Conservation (phyloP, 2,329 filamentous ascomycete genomes). For the Dothidotthia symphoricarpi region DNA sequence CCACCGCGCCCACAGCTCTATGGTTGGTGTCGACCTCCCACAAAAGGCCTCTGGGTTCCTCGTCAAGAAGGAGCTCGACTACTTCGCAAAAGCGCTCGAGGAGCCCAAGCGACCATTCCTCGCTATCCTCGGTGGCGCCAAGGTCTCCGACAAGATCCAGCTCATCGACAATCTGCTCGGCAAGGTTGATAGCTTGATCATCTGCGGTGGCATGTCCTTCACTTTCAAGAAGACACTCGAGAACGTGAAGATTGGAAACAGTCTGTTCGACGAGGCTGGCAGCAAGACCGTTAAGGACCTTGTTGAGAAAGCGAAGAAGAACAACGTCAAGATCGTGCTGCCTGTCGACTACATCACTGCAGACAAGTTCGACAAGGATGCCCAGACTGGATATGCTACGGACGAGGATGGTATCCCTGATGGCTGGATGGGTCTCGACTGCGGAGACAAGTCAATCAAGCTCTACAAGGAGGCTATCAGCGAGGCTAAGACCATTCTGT, state of each 20-base stretch:
- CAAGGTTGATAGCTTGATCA: conserved; percentile 95
- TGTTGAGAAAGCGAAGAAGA: conserved; percentile 92
- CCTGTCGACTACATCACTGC: conserved; percentile 95
- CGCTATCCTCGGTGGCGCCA: conserved; percentile 95
- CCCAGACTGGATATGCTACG: conserved; percentile 75
- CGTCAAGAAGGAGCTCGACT: conserved; percentile 99
- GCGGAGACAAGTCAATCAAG: conserved; percentile 82
- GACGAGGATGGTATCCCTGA: conserved; percentile 90
- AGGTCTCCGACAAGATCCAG: conserved; percentile 99
- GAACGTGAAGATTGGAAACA: conserved; percentile 83
- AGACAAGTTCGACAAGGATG: conserved; percentile 89
- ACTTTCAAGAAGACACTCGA: conserved; percentile 99
- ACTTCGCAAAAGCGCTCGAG: conserved; percentile 97
- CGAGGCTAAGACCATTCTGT: conserved; percentile 92
- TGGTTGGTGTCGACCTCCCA: conserved; percentile 94
- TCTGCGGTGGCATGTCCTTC: conserved; percentile 98
- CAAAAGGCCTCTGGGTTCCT: conserved; percentile 98
- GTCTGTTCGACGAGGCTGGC: conserved; percentile 89
- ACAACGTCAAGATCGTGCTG: conserved; percentile 92
- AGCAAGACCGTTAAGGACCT: conserved; percentile 86
- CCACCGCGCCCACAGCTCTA: conserved; percentile 97
- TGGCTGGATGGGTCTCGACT: conserved; percentile 97
- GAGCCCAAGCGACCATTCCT: conserved; percentile 92
- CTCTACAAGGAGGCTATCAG: conserved; percentile 85
- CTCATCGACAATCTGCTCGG: conserved; percentile 97